Evolutionary conservation across 129 eudicot species (phyloP).

Genomic region (Lactuca sativa): DNA sequence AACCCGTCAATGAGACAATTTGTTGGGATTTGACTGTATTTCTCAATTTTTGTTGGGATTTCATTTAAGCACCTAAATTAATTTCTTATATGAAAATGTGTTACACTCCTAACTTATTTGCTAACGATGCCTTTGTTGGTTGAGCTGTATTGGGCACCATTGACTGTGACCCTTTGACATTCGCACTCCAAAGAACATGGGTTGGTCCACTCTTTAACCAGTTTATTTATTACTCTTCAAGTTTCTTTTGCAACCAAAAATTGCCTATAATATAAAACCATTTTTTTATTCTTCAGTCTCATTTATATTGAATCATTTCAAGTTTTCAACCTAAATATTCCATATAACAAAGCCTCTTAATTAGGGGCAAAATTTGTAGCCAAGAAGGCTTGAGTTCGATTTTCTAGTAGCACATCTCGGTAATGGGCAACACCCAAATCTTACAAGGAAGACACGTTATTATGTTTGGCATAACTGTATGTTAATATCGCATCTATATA

Average conservation of each 20-base stretch:
- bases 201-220: slow-evolving; percentile 20
- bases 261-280: not conserved
- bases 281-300: not conserved
- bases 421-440: not conserved
- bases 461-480: no score
- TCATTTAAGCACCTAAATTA: no score
- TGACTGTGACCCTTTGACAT: slow-evolving; percentile 22
- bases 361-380: not conserved
- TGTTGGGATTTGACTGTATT: no score
- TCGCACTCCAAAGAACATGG: slow-evolving; percentile 26
- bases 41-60: no score
- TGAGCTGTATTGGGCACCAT: slow-evolving; percentile 14
- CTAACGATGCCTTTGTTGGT: slow-evolving; percentile 8
- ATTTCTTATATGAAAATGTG: no score
- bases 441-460: not conserved
- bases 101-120: no score
- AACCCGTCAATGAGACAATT: no score
- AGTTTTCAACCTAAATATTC: not conserved
- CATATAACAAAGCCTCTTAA: not conserved
- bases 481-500: not conserved
- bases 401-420: not conserved
- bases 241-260: slow-evolving; percentile 4
- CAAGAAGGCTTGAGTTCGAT: not conserved
- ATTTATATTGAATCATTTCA: no score
- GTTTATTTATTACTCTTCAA: slow-evolving; percentile 5